Conservation (phyloP, 768 basidiomycete species). For the Collybiopsis confluens region DNA sequence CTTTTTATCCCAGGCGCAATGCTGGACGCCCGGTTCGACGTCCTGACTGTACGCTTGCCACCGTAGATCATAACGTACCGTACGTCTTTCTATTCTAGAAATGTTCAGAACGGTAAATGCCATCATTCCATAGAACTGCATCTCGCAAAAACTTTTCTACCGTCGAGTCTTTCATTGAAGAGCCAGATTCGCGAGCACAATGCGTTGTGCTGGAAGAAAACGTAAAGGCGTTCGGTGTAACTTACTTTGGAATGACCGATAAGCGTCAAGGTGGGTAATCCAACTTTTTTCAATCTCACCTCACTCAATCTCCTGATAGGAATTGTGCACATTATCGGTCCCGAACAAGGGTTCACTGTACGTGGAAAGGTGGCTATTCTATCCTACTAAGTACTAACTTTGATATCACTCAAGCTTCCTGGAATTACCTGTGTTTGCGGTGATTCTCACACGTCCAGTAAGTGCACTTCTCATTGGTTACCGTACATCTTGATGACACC, state of each 20-base stretch:
- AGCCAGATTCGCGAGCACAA: constrained; percentile 84
- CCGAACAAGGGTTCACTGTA: constrained; percentile 90
- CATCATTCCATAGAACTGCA: constrained; percentile 44
- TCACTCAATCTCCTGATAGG: constrained; percentile 35
- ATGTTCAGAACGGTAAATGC: background rate
- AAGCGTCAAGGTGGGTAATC: constrained; percentile 69
- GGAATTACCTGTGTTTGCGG: constrained; percentile 86
- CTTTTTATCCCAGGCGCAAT: constrained; percentile 44
- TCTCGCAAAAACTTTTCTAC: constrained; percentile 74
- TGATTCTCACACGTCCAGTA: constrained; percentile 91
- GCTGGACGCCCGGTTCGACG: constrained; percentile 76
- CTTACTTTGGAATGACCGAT: constrained; percentile 89
- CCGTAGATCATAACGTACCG: constrained; percentile 87
- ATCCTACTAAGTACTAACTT: background rate
- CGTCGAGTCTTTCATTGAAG: constrained; percentile 70
- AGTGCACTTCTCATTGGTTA: constrained; percentile 20
- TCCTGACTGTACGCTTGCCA: constrained; percentile 86
- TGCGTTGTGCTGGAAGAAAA: constrained; percentile 82
- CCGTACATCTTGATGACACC: constrained; percentile 4
- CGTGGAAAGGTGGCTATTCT: constrained; percentile 13
- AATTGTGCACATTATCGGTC: constrained; percentile 87
- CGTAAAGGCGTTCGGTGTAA: constrained; percentile 87
- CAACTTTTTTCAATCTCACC: background rate
- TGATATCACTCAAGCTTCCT: constrained; percentile 43
- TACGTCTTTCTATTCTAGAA: constrained; percentile 32